Conservation (phyloP, 768 basidiomycete species). For the Amanita rubescens region DNA sequence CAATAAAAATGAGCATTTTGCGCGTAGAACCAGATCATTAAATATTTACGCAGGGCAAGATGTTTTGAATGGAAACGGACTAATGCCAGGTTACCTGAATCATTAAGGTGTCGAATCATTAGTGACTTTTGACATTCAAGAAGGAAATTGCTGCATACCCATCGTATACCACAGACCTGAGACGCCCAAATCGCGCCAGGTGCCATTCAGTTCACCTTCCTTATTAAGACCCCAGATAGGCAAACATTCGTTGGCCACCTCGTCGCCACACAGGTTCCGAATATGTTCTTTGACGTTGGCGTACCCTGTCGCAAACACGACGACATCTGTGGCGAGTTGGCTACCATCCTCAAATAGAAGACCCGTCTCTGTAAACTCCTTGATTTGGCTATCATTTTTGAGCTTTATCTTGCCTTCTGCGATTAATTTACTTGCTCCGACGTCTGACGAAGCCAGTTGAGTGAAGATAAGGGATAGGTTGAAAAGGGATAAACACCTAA, state of each 20-base stretch:
- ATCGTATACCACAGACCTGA: slow-evolving; percentile 52
- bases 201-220: slow-evolving; percentile 51
- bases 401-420: slow-evolving; percentile 61
- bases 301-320: slow-evolving; percentile 45
- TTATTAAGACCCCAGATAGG: slow-evolving; percentile 54
- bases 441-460: slow-evolving; percentile 26
- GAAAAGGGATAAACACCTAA: slow-evolving; percentile 17
- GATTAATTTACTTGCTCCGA: slow-evolving; percentile 48
- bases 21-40: not conserved
- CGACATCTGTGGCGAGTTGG: slow-evolving; percentile 38
- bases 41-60: slow-evolving; percentile 56
- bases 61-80: slow-evolving; percentile 67
- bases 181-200: slow-evolving; percentile 41
- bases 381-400: slow-evolving; percentile 45
- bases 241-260: slow-evolving; percentile 34
- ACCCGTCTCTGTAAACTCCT: slow-evolving; percentile 32
- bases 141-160: slow-evolving; percentile 30
- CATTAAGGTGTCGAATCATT: not conserved
- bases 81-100: slow-evolving; percentile 43
- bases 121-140: not conserved
- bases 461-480: not conserved
- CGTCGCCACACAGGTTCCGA: slow-evolving; percentile 34
- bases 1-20: not conserved
- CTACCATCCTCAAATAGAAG: slow-evolving; percentile 40
- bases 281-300: slow-evolving; percentile 34